A percentile compares a stretch with the other conserved stretches of the same genome.
phyloP scores from a whole-genome alignment of 164 flowering plant species.

The Magnolia changhungtana region DNA sequence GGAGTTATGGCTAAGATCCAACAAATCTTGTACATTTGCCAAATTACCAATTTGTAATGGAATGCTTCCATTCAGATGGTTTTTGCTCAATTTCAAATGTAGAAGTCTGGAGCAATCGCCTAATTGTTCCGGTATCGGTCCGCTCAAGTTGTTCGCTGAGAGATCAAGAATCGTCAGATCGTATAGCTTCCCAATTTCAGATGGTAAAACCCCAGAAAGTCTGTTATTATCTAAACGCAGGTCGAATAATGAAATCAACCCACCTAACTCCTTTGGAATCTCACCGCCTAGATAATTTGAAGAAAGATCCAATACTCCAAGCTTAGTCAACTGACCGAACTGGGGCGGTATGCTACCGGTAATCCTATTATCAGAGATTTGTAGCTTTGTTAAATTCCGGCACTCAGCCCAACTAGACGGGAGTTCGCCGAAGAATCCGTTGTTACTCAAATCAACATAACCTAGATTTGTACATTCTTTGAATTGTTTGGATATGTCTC shows the following conservation, averaged over 20 bases:
- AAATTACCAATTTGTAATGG: conserved; percentile 7
- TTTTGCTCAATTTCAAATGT: background rate
- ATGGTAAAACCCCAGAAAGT: background rate
- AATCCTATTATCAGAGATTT: conserved; percentile 2
- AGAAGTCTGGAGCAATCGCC: background rate
- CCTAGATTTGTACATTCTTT: background rate
- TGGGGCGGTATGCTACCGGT: background rate
- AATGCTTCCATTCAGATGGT: conserved; percentile 3
- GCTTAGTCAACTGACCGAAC: background rate
- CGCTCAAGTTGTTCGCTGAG: background rate
- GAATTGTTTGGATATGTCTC: background rate
- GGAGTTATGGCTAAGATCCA: conserved; percentile 7
- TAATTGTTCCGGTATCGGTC: background rate
- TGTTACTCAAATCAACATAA: background rate
- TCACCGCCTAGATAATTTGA: background rate
- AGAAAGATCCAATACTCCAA: background rate
- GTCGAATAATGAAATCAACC: background rate
- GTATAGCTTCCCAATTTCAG: background rate
- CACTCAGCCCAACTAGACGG: background rate
- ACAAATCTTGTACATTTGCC: background rate
- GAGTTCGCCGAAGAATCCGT: background rate
- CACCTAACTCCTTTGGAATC: conserved; percentile 1
- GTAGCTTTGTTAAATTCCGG: background rate
- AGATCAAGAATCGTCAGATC: background rate
- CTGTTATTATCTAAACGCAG: background rate